Evolutionary conservation across 1,284 basidiomycete genomes (phyloP).

Genomic region (Fomes fomentarius): DNA sequence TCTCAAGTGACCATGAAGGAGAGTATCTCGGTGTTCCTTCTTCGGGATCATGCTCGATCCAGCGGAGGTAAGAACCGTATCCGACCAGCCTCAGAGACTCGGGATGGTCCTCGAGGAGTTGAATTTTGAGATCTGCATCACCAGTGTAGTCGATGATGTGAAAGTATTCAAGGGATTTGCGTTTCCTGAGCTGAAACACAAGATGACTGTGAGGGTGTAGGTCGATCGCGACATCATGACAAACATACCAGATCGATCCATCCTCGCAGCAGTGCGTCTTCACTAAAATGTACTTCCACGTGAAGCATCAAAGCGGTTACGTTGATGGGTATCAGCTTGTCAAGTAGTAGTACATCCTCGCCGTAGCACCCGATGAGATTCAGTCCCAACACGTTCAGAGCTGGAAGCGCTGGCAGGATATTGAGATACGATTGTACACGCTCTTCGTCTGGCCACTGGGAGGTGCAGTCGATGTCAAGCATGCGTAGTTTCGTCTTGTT

Average conservation of each 20-base stretch:
- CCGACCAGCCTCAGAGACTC: constrained; percentile 11
- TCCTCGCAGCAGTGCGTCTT: background rate
- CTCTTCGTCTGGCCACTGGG: background rate
- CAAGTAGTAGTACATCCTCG: background rate
- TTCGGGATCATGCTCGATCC: constrained; percentile 1
- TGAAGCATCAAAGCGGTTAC: background rate
- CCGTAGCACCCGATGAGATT: background rate
- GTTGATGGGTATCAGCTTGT: background rate
- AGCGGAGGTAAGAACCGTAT: constrained; percentile 11
- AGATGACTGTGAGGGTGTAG: background rate
- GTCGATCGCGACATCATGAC: background rate
- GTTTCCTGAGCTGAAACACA: constrained; percentile 1
- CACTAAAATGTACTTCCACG: background rate
- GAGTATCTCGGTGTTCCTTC: background rate
- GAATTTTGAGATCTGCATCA: constrained; percentile 4
- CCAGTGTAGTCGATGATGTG: constrained; percentile 8
- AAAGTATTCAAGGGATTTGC: constrained; percentile 1
- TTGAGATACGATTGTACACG: background rate
- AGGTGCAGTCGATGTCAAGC: constrained; percentile 16
- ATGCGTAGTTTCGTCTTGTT: constrained; percentile 10
- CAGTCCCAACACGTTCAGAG: constrained; percentile 10
- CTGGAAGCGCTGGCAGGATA: constrained; percentile 1
- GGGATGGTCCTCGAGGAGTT: constrained; percentile 14
- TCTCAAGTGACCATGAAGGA: constrained; percentile 2
- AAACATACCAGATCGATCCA: constrained; percentile 4